Conservation (phyloP, 176 grass and related monocot species). For the Themeda triandra region DNA sequence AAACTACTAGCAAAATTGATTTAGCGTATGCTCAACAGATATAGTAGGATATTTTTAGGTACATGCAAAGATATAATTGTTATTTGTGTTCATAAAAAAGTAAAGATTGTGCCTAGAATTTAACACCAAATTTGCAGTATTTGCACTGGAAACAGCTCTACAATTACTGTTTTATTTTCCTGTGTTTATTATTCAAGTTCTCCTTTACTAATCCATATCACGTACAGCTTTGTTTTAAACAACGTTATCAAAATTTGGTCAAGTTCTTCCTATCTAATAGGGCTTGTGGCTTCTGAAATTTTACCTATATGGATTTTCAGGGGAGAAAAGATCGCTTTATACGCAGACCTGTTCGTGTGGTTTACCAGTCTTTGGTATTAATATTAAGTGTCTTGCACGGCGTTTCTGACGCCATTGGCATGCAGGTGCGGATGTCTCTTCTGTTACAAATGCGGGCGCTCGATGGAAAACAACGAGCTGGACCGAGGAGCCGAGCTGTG, state of each 20-base stretch:
- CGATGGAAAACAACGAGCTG: neutral
- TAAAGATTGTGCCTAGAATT: neutral
- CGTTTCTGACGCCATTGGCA: neutral
- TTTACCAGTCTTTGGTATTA: neutral
- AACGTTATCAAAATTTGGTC: no score
- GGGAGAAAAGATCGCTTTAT: no score
- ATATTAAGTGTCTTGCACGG: neutral
- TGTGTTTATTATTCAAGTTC: no score
- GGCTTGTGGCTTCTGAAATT: no score
- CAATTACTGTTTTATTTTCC: no score
- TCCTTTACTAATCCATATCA: no score
- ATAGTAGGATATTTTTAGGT: neutral
- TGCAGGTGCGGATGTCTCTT: conserved; percentile 10
- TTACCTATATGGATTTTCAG: no score
- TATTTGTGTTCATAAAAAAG: no score
- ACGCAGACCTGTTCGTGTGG: no score
- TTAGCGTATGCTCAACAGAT: neutral
- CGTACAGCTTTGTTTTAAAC: no score
- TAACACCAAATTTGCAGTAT: neutral
- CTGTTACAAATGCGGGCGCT: neutral
- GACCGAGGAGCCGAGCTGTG: neutral
- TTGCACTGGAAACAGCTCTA: neutral
- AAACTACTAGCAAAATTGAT: neutral
- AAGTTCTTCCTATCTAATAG: no score
- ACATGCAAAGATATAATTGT: neutral